Conservation (phyloP, 2,329 filamentous ascomycete genomes). For the Botrytis pseudocinerea region DNA sequence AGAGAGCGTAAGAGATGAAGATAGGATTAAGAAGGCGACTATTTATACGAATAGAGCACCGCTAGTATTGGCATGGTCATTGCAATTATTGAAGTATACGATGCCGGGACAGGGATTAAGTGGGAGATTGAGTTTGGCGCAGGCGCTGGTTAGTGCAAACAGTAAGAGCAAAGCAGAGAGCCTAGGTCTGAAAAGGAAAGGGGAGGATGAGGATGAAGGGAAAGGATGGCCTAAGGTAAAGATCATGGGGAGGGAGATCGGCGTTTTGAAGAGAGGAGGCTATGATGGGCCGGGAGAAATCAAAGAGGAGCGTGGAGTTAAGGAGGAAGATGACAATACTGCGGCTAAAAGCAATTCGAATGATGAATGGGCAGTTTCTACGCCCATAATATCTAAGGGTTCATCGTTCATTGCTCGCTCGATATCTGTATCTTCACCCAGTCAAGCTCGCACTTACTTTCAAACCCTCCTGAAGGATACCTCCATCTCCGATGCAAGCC, state of each 20-base stretch:
- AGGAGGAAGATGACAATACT: constrained; percentile 9
- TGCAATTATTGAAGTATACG: constrained; percentile 72
- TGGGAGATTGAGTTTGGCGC: constrained; percentile 78
- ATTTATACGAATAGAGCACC: constrained; percentile 80
- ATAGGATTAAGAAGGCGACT: constrained; percentile 56
- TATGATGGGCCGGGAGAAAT: constrained; percentile 47
- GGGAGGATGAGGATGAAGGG: constrained; percentile 20
- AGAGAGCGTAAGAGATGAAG: constrained; percentile 54
- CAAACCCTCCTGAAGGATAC: constrained; percentile 53
- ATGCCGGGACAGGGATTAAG: constrained; percentile 85
- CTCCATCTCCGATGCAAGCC: constrained; percentile 54
- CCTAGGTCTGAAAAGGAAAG: constrained; percentile 23
- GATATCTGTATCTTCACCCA: constrained; percentile 44
- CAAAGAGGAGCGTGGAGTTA: constrained; percentile 14
- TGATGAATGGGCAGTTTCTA: constrained; percentile 52
- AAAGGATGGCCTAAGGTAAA: constrained; percentile 61
- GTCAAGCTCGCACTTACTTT: constrained; percentile 48
- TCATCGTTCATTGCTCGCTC: constrained; percentile 61
- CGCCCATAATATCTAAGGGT: constrained; percentile 51
- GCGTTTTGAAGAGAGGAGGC: constrained; percentile 74
- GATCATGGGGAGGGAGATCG: constrained; percentile 71
- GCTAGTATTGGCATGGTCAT: constrained; percentile 76
- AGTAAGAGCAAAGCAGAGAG: constrained; percentile 62
- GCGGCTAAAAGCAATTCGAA: neutral
- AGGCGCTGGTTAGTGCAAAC: constrained; percentile 81